Base-by-base conservation (phyloP, 2,329 filamentous ascomycete species). In the Hypoxylon sp. region DNA sequence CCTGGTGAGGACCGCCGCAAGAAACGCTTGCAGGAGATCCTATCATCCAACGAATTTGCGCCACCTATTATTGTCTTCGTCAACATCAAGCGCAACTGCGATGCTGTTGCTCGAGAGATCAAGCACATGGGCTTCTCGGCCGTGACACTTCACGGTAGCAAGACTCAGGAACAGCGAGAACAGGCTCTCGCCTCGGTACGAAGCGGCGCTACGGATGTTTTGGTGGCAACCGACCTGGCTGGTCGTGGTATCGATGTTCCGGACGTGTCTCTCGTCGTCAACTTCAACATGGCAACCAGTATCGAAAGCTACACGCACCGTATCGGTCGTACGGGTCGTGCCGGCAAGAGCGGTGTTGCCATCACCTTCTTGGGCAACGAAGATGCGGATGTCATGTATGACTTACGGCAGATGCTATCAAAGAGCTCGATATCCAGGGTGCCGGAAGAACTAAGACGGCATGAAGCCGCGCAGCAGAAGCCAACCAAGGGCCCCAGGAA, bases 41-140 rank as follows among this genome's bases (percentile, higher is more conserved):
- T 99, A 41, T 84, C 87, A 51, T 94, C 91, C 1, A 86, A 90
- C 72, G 91, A 94, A 72, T 98, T 94, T 81, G 85, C 87, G 6
- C 89, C 95, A 7, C 96, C 96, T 14, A 97, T 99, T 79, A 99
- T 99, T 75, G 94, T 99, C 70, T 99, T 99, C 79, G 96, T 99
- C 87, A 99, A 99, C 81, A 98, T 98, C 89, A 98, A 98, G 83
- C 92, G 94, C 74, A 98, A 98, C 83, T 98, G 95, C 83, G 96
- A 99, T 79, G 93, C 93, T 65, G 91, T 99, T 51, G 95, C 95
- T 2, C 89, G 93, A 67, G 95, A 98, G 77, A 96, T 99, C 84
- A 96, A 97, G 78, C 88, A 92, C 57, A 96, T 96, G 90, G 96
- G 96, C 74, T 96, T 94, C 85, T 92, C 89, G 19, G 89, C 91